Conservation (phyloP, 2,329 filamentous ascomycete species). For the Aspergillus glaucus region DNA sequence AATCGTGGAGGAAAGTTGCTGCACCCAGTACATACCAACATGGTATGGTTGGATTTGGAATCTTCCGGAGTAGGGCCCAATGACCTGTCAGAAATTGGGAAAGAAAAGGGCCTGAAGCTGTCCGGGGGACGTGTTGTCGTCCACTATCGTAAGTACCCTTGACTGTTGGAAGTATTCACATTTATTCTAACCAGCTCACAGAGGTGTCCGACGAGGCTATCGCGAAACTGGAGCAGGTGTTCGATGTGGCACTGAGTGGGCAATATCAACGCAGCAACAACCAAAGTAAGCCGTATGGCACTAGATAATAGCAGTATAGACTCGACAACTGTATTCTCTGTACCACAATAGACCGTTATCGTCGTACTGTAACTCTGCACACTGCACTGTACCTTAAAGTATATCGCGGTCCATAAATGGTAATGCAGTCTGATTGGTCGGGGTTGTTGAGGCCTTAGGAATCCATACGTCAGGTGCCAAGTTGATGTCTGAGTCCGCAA, state of each 20-base stretch:
- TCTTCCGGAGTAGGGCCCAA: conserved; percentile 49
- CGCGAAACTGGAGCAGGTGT: conserved; percentile 50
- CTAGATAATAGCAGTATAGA: conserved; percentile 11
- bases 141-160: conserved; percentile 52
- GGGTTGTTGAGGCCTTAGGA: conserved; percentile 15
- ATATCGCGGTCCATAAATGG: conserved; percentile 7
- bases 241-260: conserved; percentile 37
- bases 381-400: not conserved
- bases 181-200: conserved; percentile 21
- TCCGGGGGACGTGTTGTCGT: conserved; percentile 57
- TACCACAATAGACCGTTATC: no score
- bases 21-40: conserved; percentile 78
- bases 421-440: conserved; percentile 9
- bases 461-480: conserved; percentile 19
- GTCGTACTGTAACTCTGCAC: no score
- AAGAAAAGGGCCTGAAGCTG: conserved; percentile 53
- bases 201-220: conserved; percentile 63
- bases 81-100: conserved; percentile 49
- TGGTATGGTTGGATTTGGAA: conserved; percentile 76
- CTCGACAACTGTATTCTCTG: not conserved
- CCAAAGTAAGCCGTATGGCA: conserved; percentile 29
- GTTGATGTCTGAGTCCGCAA: conserved; percentile 22
- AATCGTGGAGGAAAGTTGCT: conserved; percentile 61
- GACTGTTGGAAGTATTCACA: not conserved
- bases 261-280: conserved; percentile 27